These are phyloP conservation scores for Prinsepia uniflora DNA, from an alignment of 306 rosid species.

Conservation along the genomic window DNA sequence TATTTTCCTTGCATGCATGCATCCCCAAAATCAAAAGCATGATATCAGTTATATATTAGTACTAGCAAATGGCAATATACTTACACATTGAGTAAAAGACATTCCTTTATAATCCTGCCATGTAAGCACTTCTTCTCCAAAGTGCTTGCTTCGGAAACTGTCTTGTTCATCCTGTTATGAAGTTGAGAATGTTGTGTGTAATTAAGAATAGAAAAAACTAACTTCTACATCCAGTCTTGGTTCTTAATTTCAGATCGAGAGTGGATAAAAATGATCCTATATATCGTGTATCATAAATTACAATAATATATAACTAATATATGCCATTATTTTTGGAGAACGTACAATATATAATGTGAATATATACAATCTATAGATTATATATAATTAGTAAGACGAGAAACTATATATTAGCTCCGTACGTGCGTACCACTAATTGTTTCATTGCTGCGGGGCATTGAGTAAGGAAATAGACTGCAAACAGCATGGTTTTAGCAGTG, in stretches of 20 bases:
- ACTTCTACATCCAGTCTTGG: background rate
- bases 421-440: slow-evolving; percentile 50
- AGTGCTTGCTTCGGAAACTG: slow-evolving; percentile 37
- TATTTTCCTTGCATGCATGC: no score
- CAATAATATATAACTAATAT: no score
- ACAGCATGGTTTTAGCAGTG: slow-evolving; percentile 91
- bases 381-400: background rate
- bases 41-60: no score
- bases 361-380: no score
- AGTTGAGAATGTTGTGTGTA: background rate
- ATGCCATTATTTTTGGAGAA: background rate
- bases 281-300: background rate
- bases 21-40: no score
- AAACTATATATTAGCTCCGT: background rate
- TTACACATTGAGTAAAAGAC: slow-evolving; percentile 91
- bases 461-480: slow-evolving; percentile 82
- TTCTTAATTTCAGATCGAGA: background rate
- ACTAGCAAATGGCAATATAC: slow-evolving; percentile 14
- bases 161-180: slow-evolving; percentile 77
- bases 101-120: slow-evolving; percentile 86
- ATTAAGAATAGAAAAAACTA: background rate
- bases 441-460: slow-evolving; percentile 67
- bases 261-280: background rate
- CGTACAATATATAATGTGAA: no score
- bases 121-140: slow-evolving; percentile 53